Evolutionary conservation across 257 asterid species (phyloP), one percentile per base, ranked within the genome.

Genomic region (Oldenlandia corymbosa): DNA sequence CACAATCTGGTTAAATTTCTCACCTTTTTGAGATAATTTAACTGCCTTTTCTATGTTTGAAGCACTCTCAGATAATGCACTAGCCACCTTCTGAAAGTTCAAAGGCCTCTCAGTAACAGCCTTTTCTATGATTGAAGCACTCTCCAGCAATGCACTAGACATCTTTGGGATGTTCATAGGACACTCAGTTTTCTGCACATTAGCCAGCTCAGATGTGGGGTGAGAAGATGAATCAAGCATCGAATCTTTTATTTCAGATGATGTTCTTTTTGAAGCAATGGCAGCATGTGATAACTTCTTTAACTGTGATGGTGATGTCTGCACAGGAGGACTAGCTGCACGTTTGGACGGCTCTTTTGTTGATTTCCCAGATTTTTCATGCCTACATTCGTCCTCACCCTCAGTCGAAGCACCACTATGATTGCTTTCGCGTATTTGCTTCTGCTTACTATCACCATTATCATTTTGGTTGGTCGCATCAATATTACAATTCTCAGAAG

Each of bases 341-440:
- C 76, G 68, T 75, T 86, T 84, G 28, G 91, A 68, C 63, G 78
- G 65, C 72, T 89, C 95, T 84, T 81, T 87, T 26, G 70, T 67
- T 58, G 76, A 59, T 68, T 87, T 87, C 83, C 78, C 87, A 31
- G 78, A 73, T 71, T 75, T 93, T 63, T 72, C 88, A 75, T 73
- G 67, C 71, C 79, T 80, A 49, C 75, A 85, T 49, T 78, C 95
- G 74, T 56, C 85, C 83, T 74, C 79, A 65, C 62, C 78, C 75
- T 83, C 84, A 64, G 67, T 90, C 68, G 73, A 78, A 72, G 68
- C 59, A 69, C 70, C 66, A 50, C 75, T 81, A 47, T 60, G 68
- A 69, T 66, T 78, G 75, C 75, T 77, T 32, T 85, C 90, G 24
- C 87, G 75, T 17, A 69, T 52, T 60, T 73, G 91, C 71, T 76